Conservation (phyloP, 2,329 filamentous ascomycete species). For the Colletotrichum phormii region DNA sequence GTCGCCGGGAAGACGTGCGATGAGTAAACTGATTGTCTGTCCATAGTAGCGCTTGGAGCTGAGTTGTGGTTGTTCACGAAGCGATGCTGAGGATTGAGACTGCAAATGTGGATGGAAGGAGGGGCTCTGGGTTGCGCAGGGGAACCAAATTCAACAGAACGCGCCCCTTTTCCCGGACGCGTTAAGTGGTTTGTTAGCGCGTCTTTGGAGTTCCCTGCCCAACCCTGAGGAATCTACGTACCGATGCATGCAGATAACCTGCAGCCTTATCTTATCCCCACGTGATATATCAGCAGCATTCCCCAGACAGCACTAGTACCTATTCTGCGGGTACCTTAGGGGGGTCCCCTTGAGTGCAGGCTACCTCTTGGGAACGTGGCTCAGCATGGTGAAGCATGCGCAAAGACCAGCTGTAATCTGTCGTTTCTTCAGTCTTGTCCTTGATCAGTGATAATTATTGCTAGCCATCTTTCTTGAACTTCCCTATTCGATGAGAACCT, state of each 20-base stretch:
- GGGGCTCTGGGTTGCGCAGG: conserved; percentile 28
- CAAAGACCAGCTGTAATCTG: conserved; percentile 19
- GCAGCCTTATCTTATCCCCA: conserved; percentile 21
- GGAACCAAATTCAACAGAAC: conserved; percentile 19
- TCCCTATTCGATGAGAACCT: conserved; percentile 16
- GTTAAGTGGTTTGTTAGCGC: conserved; percentile 35
- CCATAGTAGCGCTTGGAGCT: conserved; percentile 65
- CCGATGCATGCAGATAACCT: background rate
- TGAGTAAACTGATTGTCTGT: conserved; percentile 88
- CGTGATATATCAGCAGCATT: conserved; percentile 19
- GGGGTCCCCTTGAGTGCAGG: background rate
- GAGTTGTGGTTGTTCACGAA: conserved; percentile 9
- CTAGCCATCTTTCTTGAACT: conserved; percentile 7
- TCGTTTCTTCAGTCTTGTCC: conserved; percentile 3
- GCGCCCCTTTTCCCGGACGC: conserved; percentile 27
- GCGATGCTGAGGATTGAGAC: conserved; percentile 29
- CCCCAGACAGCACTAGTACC: background rate
- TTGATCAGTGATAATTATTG: conserved; percentile 12
- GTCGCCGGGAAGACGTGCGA: conserved; percentile 82
- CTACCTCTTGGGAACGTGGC: conserved; percentile 21
- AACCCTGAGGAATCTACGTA: background rate
- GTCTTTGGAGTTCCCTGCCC: background rate
- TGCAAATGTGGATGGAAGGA: conserved; percentile 34
- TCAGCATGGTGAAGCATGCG: conserved; percentile 27
- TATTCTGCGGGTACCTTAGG: conserved; percentile 12